These are phyloP conservation scores for Phellopilus nigrolimitatus DNA, from an alignment of 1,284 basidiomycete species.

Conservation along the genomic window DNA sequence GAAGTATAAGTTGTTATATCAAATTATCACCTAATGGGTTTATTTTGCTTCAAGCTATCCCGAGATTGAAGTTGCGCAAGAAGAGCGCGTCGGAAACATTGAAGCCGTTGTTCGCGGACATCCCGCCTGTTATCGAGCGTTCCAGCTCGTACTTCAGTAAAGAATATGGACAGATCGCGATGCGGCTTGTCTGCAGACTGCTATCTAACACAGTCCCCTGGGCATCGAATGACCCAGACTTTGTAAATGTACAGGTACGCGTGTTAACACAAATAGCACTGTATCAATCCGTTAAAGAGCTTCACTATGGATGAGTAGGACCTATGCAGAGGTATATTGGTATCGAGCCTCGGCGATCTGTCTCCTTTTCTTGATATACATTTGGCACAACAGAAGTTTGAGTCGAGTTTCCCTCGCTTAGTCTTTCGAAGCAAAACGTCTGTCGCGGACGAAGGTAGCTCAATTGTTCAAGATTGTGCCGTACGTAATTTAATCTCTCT, in stretches of 20 bases:
- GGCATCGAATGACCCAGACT: not conserved
- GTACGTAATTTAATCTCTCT: slow-evolving; percentile 5
- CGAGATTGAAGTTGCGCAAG: slow-evolving; percentile 43
- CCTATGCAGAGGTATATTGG: slow-evolving; percentile 12
- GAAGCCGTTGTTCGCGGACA: slow-evolving; percentile 8
- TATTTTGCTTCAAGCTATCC: slow-evolving; percentile 38
- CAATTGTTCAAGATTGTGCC: not conserved
- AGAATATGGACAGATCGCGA: not conserved
- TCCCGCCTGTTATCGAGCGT: slow-evolving; percentile 6
- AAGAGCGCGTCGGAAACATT: slow-evolving; percentile 38
- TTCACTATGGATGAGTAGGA: not conserved
- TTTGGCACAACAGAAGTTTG: slow-evolving; percentile 7
- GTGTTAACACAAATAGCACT: not conserved
- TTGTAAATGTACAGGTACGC: slow-evolving; percentile 6
- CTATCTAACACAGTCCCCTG: slow-evolving; percentile 1
- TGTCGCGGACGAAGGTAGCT: not conserved
- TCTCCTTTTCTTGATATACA: not conserved
- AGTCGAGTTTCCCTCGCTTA: slow-evolving; percentile 10
- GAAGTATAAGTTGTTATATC: not conserved
- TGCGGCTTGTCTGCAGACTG: slow-evolving; percentile 1
- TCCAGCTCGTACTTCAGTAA: not conserved
- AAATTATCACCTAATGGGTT: not conserved
- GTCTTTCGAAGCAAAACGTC: not conserved
- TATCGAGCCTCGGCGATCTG: not conserved
- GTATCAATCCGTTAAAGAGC: not conserved